phyloP scores from a whole-genome alignment of 805 yeast species.

The Candida verbasci region DNA sequence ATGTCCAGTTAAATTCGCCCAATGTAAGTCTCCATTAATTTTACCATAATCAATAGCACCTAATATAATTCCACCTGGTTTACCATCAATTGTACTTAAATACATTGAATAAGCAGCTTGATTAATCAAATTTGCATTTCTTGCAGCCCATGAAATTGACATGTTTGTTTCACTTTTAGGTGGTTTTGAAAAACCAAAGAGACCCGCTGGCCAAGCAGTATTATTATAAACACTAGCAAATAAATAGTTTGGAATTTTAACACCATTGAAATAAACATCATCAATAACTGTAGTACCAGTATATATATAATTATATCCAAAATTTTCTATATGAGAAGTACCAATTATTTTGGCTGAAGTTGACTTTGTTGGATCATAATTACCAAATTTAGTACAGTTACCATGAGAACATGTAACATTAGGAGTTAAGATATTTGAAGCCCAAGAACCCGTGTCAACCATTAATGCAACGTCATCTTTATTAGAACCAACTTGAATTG shows the following conservation, averaged over 20 bases:
- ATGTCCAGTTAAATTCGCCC: neutral
- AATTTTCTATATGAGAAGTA: neutral
- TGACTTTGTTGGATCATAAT: neutral
- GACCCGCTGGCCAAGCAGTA: neutral
- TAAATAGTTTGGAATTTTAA: neutral
- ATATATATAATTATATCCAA: neutral
- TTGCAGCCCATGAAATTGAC: neutral
- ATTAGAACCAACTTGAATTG: constrained; percentile 4
- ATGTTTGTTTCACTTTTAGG: neutral
- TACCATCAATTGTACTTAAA: neutral
- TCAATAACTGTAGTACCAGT: neutral
- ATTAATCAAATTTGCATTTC: neutral
- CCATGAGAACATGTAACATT: no score
- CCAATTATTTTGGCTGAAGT: neutral
- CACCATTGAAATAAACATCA: constrained; percentile 2
- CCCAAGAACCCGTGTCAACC: constrained; percentile 3
- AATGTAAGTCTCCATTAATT: neutral
- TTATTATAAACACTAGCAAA: constrained; percentile 3
- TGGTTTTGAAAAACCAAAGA: constrained; percentile 1
- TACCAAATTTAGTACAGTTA: neutral
- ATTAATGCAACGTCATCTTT: neutral
- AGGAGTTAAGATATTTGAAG: no score
- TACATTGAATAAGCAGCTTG: constrained; percentile 3
- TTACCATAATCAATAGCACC: constrained; percentile 6
- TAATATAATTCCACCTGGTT: neutral